Evolutionary conservation across 2,329 filamentous ascomycete species (phyloP), one percentile per base, ranked within the genome.

Genomic region (Ceratocystis alfenasii): DNA sequence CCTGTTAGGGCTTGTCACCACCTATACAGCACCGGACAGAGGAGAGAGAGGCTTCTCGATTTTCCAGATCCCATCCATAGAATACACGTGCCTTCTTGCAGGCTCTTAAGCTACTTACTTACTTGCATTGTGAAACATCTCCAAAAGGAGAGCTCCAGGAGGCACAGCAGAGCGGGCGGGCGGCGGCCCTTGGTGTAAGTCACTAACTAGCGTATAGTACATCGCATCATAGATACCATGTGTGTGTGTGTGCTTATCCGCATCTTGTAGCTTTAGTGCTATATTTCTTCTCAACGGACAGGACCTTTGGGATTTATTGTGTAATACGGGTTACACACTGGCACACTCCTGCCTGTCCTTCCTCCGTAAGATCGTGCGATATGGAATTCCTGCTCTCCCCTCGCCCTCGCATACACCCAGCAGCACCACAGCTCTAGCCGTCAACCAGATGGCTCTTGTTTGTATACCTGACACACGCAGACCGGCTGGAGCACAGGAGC

Each of bases 381-480:
- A 12, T 41, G 8, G 36, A 3, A 41, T 41, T 41, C 36, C 12
- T 41, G 10, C 36, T 50, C 46, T 20, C 46, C 22, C 10, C 15
- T 22, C n/a, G n/a, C 6, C 22, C 15, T 50, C 10, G n/a, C 22
- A 50, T 22, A 22, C 7, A n/a, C 17, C 17, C 46, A 17, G 46
- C 46, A 17, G 46, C 7, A 50, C 4, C n/a, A 22, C 22, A n/a
- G 46, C 22, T 50, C n/a, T n/a, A n/a, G n/a, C 46, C 46, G 46
- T 22, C 10, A 12, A 1, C 36, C 36, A 41, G 36, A 41, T 12
- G 36, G 10, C 36, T 12, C 10, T 41, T 41, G 2, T 41, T 22
- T 59, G 53, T 59, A 30, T 36, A 59, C 53, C 53, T 59, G 53
- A 20, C 53, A 59, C 53, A 59, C 17, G 53, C 53, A 36, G 53